Evolutionary conservation across 371 early-diverging fungal species (phyloP), one percentile per base, ranked within the genome.

Genomic region (Rhizopus delemar): DNA sequence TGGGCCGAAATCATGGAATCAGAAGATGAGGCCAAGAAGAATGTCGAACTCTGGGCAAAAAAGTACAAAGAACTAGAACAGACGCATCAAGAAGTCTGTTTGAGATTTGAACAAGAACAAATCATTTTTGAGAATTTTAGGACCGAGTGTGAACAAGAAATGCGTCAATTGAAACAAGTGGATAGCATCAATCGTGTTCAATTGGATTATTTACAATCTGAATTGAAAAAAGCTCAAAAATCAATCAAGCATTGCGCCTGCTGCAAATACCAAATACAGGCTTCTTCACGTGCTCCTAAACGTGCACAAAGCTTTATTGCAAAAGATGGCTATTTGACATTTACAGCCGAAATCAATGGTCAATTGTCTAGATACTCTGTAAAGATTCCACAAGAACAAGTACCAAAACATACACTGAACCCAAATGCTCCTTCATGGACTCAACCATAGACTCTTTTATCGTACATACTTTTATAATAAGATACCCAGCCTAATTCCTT

Each of bases 321-420:
- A 5, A 63, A 71, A 28, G 66, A 71, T 51, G 77, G 74, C 5
- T 71, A 65, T 39, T 56, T 77, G 46, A 71, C 70, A 33, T 74
- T 77, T 49, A 74, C 74, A 7, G 74, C 77, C 6, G 65, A 71
- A 55, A 74, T 77, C 38, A 70, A 77, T 39, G 77, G 77, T 4
- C 68, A 63, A 46, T 46, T 68, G 15, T 71, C 72, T 5, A 71
- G 59, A 35, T 77, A 71, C 46, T 63, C 72, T 0, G 66, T 77
- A 15, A 73, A 71, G 46, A 51, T 77, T 49, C 70, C 74, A 11
- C 41, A 34, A 33, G 46, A 60, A n/a, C 56, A 49, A 12, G 34
- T 28, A 12, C 11, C 52, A 29, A 22, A 48, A 41, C 4, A 41
- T 15, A 16, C 38, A 41, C 46, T 66, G n/a, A 66, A 66, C 38